A percentile compares a stretch with the other conserved stretches of the same genome.
These are phyloP conservation scores for Uronychia binucleata DNA, from an alignment of 73 alveolate genomes.

Conservation along the genomic window DNA sequence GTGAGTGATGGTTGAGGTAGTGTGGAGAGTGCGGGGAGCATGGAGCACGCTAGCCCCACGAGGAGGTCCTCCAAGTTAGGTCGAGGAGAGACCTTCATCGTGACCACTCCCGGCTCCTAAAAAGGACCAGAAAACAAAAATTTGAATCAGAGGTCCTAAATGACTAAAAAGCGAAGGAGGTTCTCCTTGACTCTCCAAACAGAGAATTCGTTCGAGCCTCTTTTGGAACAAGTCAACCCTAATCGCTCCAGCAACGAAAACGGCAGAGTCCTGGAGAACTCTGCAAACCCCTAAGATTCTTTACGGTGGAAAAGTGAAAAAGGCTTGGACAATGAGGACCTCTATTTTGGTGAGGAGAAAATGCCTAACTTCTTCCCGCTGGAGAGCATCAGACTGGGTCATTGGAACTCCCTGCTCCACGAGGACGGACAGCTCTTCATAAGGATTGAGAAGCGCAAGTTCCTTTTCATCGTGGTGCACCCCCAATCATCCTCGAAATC, in stretches of 20 bases:
- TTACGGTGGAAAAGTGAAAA: not conserved
- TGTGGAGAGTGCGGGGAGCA: too few relatives aligned
- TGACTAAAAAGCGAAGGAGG: too few relatives aligned
- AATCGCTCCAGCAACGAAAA: not conserved
- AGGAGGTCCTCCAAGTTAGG: too few relatives aligned
- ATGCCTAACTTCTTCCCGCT: conserved; percentile 56
- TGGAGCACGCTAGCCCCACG: too few relatives aligned
- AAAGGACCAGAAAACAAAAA: too few relatives aligned
- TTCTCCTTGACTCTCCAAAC: too few relatives aligned
- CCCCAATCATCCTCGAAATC: conserved; percentile 21
- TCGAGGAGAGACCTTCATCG: too few relatives aligned
- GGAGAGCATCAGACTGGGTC: conserved; percentile 24
- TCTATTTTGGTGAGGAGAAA: conserved; percentile 11
- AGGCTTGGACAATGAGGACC: not conserved
- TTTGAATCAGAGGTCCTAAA: not conserved
- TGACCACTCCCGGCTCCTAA: too few relatives aligned
- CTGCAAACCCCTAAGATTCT: not conserved
- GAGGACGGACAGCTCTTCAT: conserved; percentile 25
- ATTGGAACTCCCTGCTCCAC: conserved; percentile 43
- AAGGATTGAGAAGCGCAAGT: conserved; percentile 13
- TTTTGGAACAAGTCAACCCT: too few relatives aligned
- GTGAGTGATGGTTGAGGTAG: too few relatives aligned
- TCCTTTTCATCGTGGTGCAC: conserved; percentile 47
- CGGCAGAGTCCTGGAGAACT: not conserved
- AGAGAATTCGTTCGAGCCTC: too few relatives aligned